Evolutionary conservation across 2,329 filamentous ascomycete species (phyloP), one percentile per base, ranked within the genome.

Genomic region (Hymenoscyphus scutula): DNA sequence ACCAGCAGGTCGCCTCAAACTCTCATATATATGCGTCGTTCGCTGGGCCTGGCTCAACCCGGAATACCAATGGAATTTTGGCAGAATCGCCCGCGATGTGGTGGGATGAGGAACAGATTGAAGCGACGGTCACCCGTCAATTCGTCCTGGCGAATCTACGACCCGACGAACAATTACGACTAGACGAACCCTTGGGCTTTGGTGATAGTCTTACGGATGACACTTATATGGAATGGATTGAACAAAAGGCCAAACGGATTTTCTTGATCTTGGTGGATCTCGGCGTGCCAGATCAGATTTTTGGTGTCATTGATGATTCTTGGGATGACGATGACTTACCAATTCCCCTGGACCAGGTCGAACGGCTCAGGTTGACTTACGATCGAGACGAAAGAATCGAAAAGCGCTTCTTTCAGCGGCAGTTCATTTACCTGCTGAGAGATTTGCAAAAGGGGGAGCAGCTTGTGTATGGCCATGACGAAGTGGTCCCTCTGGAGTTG

Each of bases 301-400:
- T 92, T 70, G 84, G 84, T 51, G 80, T 90, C 59, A 85, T 92
- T 62, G 89, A 92, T 74, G 86, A 89, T 71, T 89, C 87, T 25
- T 91, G 89, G 89, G 88, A 90, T 68, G 90, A 93, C 70, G 82
- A 85, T 59, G 89, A 93, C 75, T 78, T 93, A 51, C 90, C 90
- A 5, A 80, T 92, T 56, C 79, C 85, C 4, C 77, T 84, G 59
- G 86, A 89, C 58, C 84, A 89, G 63, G 82, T 92, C 54, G 81
- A 83, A 68, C 83, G 83, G 55, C 81, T 92, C 19, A 80, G 82
- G 32, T 77, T 91, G 53, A 85, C 85, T 0, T 80, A 82, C 25
- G 76, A 79, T 27, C 82, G 80, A 57, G 84, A 91, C 72, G 82
- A 86, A 62, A 82, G 81, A 61, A 72, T 89, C n/a, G 87, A 90